Evolutionary conservation across 345 rosid species (phyloP).

Genomic region (Lumnitzera littorea): DNA sequence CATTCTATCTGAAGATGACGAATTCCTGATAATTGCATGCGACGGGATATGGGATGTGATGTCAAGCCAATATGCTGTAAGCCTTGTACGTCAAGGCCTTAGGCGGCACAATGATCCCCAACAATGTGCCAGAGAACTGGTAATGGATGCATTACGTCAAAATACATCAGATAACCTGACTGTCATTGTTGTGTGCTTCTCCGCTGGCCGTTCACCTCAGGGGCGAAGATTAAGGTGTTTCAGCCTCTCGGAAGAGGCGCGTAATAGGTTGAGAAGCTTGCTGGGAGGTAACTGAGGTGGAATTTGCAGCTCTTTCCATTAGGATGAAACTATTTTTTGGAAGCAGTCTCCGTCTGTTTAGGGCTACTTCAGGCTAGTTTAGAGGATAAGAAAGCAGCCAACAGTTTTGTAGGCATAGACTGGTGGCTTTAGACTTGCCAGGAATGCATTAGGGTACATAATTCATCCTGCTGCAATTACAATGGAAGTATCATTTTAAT

Average conservation of each 20-base stretch:
- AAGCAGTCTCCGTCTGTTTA: too few species aligned
- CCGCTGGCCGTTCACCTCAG: constrained; percentile 1
- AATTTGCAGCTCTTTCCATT: too few species aligned
- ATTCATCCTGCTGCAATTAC: too few species aligned
- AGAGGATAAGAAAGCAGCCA: too few species aligned
- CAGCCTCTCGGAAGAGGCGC: constrained; percentile 4
- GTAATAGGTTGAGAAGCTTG: constrained; percentile 8
- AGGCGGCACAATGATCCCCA: constrained; percentile 9
- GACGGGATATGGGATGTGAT: constrained; percentile 14
- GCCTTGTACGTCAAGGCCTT: constrained; percentile 5
- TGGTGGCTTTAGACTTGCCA: too few species aligned
- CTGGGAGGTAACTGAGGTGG: too few species aligned
- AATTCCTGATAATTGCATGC: constrained; percentile 9
- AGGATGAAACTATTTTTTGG: too few species aligned
- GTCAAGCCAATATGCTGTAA: constrained; percentile 8
- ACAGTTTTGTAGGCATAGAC: too few species aligned
- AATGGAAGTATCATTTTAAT: too few species aligned
- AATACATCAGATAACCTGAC: constrained; percentile 5
- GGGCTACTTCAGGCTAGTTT: too few species aligned
- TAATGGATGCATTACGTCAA: constrained; percentile 4
- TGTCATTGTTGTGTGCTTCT: constrained; percentile 5
- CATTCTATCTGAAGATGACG: constrained; percentile 4
- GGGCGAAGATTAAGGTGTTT: constrained; percentile 3
- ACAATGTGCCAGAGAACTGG: constrained; percentile 8
- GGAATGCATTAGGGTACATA: too few species aligned